Evolutionary conservation across 768 basidiomycete species (phyloP), one percentile per base, ranked within the genome.

Genomic region (Scleroderma citrinum): DNA sequence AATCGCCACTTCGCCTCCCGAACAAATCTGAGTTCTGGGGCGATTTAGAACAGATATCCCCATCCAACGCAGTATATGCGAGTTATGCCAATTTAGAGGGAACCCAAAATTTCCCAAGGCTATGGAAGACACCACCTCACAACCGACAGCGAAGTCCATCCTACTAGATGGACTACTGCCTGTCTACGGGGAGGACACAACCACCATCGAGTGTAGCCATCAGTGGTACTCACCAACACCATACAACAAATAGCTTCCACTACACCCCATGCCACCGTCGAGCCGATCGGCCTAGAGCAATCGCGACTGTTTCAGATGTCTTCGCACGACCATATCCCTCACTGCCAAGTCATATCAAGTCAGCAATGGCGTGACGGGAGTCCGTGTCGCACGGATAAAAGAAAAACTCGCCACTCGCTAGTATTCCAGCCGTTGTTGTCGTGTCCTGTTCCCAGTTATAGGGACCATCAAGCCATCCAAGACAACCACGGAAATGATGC

Each of bases 241-340:
- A n/a, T 13, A 21, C 1, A 29, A 41, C 21, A 23, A 11, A 21
- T 35, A 7, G 12, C 17, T 19, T 30, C 29, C 13, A 12, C 29
- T 31, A 21, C 12, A 32, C 19, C 5, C 5, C 30, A 6, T 16
- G 29, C 17, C n/a, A 8, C 20, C 14, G 19, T 29, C 26, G 26
- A 29, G 8, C 26, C 26, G 4, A 5, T 29, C 26, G 26, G 7
- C 32, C 74, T 69, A 86, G 57, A 86, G 67, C 34, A 88, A 72
- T 59, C 80, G 85, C 7, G 82, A 84, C 56, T 84, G 83, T 54
- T 82, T 84, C 23, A 88, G 73, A 58, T 88, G 84, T 56, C 87
- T 81, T 39, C 87, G 80, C 32, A 87, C 80, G 43, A 89, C 85
- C 85, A 87, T 88, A 59, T 89, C 87, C 34, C 85, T 76, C 44